Evolutionary conservation across 2,329 filamentous ascomycete species (phyloP), one percentile per base, ranked within the genome.

Genomic region (Drechslerella dactyloides): DNA sequence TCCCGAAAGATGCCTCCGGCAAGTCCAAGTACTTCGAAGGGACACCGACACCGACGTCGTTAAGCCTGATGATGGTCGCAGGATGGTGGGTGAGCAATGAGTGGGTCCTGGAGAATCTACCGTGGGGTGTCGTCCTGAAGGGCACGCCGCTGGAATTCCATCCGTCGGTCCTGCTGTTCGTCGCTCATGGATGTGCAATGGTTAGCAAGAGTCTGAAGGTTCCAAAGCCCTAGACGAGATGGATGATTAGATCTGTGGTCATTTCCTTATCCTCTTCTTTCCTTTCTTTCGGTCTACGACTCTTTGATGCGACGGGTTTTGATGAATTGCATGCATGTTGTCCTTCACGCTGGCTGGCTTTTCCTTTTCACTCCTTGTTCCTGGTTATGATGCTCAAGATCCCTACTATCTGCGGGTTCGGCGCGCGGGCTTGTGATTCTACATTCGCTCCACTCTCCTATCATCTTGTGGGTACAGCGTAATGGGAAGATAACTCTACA

Each of bases 21-120:
- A 99, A 99, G 82, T 91, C 90, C 69, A 86, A 90, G 78, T 99
- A 96, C 82, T 99, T 99, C 76, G 94, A 99, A 82, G 94, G 94
- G 76, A 96, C 93, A 0, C 94, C 94, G 0, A 97, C 97, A 77
- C 94, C 94, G 0, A 97, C 92, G 1, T 93, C 90, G 23, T 83
- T 97, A 23, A 88, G 85, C 1, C 87, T 96, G 75, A 91, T 91
- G 73, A 86, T 84, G 13, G 77, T 96, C 66, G 96, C 97, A 90
- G 90, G 89, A 30, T 96, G 89, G 81, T 97, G 92, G 89, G 86
- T 96, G 30, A 87, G 85, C 64, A 84, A 91, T 75, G 89, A 89
- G 74, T 93, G 90, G 90, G 84, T 93, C 51, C 84, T 91, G 72
- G 87, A 90, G 23, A 82, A 87, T 66, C 80, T 99, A n/a, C 94